These are phyloP conservation scores for Stenocarpella maydis DNA, from an alignment of 2,329 filamentous ascomycete genomes.

Conservation along the genomic window DNA sequence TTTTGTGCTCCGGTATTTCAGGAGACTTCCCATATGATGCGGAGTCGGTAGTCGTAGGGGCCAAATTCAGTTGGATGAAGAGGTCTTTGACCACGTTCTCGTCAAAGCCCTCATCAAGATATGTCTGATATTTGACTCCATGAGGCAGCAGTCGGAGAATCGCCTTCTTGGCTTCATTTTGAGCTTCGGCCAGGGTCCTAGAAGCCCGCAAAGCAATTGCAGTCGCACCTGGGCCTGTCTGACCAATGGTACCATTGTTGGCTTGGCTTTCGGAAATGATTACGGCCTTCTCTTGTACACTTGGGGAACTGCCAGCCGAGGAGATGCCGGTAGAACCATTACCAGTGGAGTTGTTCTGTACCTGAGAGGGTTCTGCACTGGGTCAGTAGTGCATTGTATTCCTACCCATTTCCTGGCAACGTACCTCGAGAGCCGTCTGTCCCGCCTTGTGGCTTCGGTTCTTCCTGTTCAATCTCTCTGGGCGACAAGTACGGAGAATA, in stretches of 20 bases:
- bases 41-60: constrained; percentile 44
- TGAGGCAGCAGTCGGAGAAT: constrained; percentile 70
- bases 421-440: constrained; percentile 1
- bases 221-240: neutral
- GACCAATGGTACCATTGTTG: neutral
- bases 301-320: neutral
- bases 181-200: constrained; percentile 51
- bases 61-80: constrained; percentile 74
- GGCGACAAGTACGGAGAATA: constrained; percentile 63
- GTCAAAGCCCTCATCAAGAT: constrained; percentile 78
- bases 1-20: neutral
- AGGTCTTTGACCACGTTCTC: constrained; percentile 67
- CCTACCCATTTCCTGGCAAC: neutral
- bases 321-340: neutral
- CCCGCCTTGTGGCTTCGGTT: constrained; percentile 8
- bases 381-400: constrained; percentile 1
- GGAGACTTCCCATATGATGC: neutral
- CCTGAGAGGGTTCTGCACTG: neutral
- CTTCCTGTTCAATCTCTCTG: constrained; percentile 51
- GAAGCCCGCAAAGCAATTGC: constrained; percentile 33
- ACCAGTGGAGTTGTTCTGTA: neutral
- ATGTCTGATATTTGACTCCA: constrained; percentile 77
- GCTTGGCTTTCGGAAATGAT: neutral
- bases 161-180: constrained; percentile 70
- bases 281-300: neutral